These are phyloP conservation scores for Ceratocystis ficicola DNA, from an alignment of 2,329 filamentous ascomycete genomes.

Conservation along the genomic window DNA sequence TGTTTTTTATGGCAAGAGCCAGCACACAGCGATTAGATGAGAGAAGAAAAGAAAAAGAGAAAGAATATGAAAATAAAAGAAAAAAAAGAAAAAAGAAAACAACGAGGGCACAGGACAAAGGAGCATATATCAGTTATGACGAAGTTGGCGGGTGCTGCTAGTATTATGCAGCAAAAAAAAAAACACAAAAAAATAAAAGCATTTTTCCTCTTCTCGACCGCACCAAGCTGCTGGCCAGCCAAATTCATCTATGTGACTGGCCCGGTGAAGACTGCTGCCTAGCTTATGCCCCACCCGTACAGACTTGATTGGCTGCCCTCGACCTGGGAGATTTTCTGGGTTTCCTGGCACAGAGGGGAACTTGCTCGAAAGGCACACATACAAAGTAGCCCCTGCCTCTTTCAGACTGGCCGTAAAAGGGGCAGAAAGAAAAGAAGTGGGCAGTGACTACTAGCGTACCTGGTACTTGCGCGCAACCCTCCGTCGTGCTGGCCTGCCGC, in stretches of 20 bases:
- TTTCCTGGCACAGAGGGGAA: background rate
- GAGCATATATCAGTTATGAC: background rate
- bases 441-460: background rate
- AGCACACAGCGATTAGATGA: background rate
- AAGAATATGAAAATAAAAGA: too few species aligned
- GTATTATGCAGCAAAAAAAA: background rate
- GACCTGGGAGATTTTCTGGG: background rate
- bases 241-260: slow-evolving; percentile 12
- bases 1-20: background rate
- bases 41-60: background rate
- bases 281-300: slow-evolving; percentile 9
- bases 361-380: too few species aligned
- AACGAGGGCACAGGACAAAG: background rate
- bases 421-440: background rate
- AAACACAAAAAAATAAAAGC: slow-evolving; percentile 1
- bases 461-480: background rate
- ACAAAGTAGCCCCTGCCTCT: too few species aligned
- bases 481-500: background rate
- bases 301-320: background rate
- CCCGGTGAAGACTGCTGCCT: slow-evolving; percentile 19
- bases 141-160: too few species aligned
- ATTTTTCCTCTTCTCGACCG: background rate
- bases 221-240: background rate
- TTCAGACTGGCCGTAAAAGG: background rate
- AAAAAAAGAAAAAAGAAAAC: slow-evolving; percentile 18